Percentiles rank a stretch among this genome's conserved stretches.
Evolutionary conservation across 441 rosid genomes (phyloP).

Genomic region (Populus trichocarpa): DNA sequence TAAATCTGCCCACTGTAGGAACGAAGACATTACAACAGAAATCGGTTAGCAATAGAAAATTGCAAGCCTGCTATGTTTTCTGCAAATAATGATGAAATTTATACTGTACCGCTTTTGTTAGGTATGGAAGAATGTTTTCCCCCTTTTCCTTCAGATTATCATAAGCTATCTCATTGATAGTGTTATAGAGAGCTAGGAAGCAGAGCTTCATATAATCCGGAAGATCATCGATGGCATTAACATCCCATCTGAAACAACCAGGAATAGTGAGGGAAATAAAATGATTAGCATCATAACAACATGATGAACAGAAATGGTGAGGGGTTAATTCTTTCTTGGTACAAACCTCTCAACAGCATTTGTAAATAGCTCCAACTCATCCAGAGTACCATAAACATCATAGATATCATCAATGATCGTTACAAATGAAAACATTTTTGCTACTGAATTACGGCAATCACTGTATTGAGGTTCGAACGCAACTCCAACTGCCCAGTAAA

Average conservation of each 20-base stretch:
- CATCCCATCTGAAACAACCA: constrained; percentile 38
- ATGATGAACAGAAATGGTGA: not conserved
- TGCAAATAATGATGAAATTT: no score
- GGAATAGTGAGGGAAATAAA: not conserved
- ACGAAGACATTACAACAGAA: not conserved
- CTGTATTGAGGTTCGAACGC: constrained; percentile 23
- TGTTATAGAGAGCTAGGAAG: constrained; percentile 38
- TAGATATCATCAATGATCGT: constrained; percentile 34
- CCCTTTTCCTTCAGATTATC: constrained; percentile 29
- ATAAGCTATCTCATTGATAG: constrained; percentile 41
- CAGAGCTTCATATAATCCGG: constrained; percentile 42
- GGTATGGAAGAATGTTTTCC: constrained; percentile 21
- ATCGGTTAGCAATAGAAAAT: not conserved
- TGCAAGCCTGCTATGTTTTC: not conserved
- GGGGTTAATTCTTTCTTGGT: not conserved
- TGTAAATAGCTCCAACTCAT: constrained; percentile 33
- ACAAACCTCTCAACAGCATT: constrained; percentile 30
- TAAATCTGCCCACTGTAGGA: constrained; percentile 27
- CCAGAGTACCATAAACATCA: constrained; percentile 4
- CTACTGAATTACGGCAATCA: constrained; percentile 20
- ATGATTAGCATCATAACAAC: not conserved
- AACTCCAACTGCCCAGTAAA: constrained; percentile 31
- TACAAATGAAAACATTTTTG: constrained; percentile 19
- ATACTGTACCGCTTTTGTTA: constrained; percentile 27
- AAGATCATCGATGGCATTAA: constrained; percentile 23